phyloP scores from a whole-genome alignment of 1,284 basidiomycete genomes.

The Sporisorium sorghi region DNA sequence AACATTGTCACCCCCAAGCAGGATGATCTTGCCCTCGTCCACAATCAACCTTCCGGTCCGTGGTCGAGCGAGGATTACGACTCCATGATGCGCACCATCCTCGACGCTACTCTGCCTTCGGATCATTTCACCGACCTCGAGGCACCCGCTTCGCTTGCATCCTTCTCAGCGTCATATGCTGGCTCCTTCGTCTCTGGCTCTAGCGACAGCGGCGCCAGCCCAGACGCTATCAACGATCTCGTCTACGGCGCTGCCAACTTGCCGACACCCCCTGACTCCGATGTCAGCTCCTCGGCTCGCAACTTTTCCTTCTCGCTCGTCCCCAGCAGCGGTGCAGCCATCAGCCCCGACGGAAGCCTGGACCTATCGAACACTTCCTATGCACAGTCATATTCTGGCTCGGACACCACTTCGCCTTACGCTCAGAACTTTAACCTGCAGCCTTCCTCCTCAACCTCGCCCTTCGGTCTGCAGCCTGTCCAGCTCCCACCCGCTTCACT shows the following conservation, averaged over 20 bases:
- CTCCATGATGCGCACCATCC: constrained; percentile 48
- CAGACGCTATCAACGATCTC: constrained; percentile 56
- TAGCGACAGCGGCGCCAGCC: constrained; percentile 53
- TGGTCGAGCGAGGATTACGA: constrained; percentile 54
- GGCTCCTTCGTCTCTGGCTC: constrained; percentile 47
- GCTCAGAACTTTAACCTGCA: constrained; percentile 27
- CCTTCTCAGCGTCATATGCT: constrained; percentile 42
- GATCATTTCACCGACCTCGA: constrained; percentile 42
- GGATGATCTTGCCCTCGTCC: constrained; percentile 15
- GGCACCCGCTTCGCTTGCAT: constrained; percentile 34
- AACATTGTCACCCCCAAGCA: constrained; percentile 35
- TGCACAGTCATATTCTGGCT: constrained; percentile 25
- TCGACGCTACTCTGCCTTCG: constrained; percentile 34
- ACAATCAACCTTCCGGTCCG: constrained; percentile 34
- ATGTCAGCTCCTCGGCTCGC: constrained; percentile 26
- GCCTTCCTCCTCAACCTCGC: constrained; percentile 28
- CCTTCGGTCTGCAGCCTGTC: constrained; percentile 25
- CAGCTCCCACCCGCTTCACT: constrained; percentile 27
- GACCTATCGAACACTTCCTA: constrained; percentile 27
- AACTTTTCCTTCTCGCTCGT: constrained; percentile 39
- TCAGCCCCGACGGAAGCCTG: constrained; percentile 29
- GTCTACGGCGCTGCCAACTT: constrained; percentile 49
- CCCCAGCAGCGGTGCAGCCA: constrained; percentile 15
- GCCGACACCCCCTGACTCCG: constrained; percentile 49
- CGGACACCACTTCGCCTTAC: constrained; percentile 38